Conservation (phyloP, 2,329 filamentous ascomycete genomes). For the Cadophora malorum region DNA sequence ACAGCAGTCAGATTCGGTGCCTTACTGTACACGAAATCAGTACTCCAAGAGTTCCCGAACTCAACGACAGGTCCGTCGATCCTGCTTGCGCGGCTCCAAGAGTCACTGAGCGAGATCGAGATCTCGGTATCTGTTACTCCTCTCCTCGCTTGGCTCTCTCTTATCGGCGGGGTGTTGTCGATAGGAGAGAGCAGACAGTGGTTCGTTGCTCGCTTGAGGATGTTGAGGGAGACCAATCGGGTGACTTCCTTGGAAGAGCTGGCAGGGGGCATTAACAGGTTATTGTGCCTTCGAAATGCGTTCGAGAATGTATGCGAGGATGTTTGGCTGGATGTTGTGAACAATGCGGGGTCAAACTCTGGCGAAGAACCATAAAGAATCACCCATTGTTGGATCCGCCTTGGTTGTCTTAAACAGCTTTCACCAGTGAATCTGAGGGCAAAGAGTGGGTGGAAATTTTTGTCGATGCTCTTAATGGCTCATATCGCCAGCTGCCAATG, state of each 20-base stretch:
- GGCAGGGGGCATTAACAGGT: constrained; percentile 10
- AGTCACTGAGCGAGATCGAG: constrained; percentile 20
- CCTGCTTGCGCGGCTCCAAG: constrained; percentile 31
- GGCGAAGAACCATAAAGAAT: not conserved
- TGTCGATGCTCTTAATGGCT: too few species aligned
- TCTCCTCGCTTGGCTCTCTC: constrained; percentile 27
- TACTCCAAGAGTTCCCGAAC: constrained; percentile 35
- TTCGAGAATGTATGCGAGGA: constrained; percentile 24
- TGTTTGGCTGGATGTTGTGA: constrained; percentile 1
- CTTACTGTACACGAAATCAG: constrained; percentile 35
- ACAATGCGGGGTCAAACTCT: constrained; percentile 3
- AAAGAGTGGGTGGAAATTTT: too few species aligned
- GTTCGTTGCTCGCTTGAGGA: not conserved
- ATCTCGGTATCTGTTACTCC: constrained; percentile 17
- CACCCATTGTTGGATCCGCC: not conserved
- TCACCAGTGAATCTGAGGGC: too few species aligned
- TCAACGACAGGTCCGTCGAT: constrained; percentile 30
- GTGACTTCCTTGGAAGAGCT: constrained; percentile 13
- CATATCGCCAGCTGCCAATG: not conserved
- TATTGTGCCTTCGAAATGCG: constrained; percentile 23
- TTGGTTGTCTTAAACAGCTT: not conserved
- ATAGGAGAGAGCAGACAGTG: not conserved
- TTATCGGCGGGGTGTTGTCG: constrained; percentile 27
- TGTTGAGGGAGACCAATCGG: not conserved
- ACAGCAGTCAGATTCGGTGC: constrained; percentile 33